These are phyloP conservation scores for Trichocomaceae sp. DNA, from an alignment of 2,329 filamentous ascomycete species.

Conservation along the genomic window DNA sequence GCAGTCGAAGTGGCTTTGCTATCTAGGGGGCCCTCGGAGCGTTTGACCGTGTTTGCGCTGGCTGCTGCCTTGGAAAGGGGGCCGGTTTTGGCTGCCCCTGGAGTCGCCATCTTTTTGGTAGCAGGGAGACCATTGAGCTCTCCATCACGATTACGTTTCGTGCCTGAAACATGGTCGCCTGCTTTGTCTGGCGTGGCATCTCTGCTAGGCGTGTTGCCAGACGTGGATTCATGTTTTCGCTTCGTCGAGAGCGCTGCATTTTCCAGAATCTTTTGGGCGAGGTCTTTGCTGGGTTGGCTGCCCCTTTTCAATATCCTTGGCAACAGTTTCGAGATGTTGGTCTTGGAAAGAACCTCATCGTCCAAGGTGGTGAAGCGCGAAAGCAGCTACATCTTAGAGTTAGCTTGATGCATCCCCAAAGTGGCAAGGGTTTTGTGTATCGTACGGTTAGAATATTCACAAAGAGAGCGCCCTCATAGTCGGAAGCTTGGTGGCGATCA, in stretches of 20 bases:
- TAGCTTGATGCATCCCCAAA: slow-evolving; percentile 15
- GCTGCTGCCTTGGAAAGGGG: slow-evolving; percentile 22
- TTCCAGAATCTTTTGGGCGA: slow-evolving; percentile 50
- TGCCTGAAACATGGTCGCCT: slow-evolving; percentile 21
- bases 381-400: slow-evolving; percentile 41
- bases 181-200: slow-evolving; percentile 27
- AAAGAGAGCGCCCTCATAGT: slow-evolving; percentile 41
- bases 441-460: slow-evolving; percentile 41
- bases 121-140: slow-evolving; percentile 31
- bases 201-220: slow-evolving; percentile 32
- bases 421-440: not conserved
- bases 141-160: slow-evolving; percentile 35
- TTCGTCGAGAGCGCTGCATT: slow-evolving; percentile 42
- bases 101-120: slow-evolving; percentile 33
- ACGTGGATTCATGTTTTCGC: slow-evolving; percentile 32
- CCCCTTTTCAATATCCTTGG: slow-evolving; percentile 53
- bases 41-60: slow-evolving; percentile 22
- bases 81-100: slow-evolving; percentile 25
- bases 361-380: slow-evolving; percentile 52
- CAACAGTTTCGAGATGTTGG: slow-evolving; percentile 54
- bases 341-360: slow-evolving; percentile 52
- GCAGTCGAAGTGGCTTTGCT: slow-evolving; percentile 26
- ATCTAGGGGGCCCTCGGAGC: slow-evolving; percentile 17
- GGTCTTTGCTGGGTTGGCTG: slow-evolving; percentile 49
- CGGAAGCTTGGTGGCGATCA: slow-evolving; percentile 43